Evolutionary conservation across 176 grass and related monocot species (phyloP).

Genomic region (Oryza brachyantha): DNA sequence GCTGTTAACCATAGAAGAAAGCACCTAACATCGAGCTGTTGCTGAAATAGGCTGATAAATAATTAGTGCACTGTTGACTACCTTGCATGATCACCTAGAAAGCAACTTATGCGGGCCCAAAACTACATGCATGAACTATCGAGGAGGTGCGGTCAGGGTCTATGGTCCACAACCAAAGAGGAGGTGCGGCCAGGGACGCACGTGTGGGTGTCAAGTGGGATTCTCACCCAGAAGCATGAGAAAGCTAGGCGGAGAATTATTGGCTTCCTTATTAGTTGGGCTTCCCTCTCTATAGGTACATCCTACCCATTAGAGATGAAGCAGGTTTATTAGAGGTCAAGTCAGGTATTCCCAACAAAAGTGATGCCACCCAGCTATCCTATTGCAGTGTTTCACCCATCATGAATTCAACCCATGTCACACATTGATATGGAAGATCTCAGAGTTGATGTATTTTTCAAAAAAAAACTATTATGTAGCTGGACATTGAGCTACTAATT

Average conservation of each 20-base stretch:
- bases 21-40: slow-evolving; percentile 2
- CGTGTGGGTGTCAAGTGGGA: background rate
- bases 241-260: background rate
- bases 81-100: background rate
- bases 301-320: background rate
- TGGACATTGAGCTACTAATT: slow-evolving; percentile 14
- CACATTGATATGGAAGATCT: background rate
- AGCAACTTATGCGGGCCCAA: background rate
- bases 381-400: background rate
- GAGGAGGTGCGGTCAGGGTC: background rate
- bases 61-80: background rate
- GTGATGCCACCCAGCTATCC: background rate
- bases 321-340: background rate
- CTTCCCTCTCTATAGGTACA: background rate
- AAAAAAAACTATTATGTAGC: slow-evolving; percentile 26
- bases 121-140: background rate
- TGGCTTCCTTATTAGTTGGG: background rate
- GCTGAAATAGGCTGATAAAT: background rate
- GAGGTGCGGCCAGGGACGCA: too few species aligned
- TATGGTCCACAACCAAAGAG: background rate
- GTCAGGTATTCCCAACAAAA: background rate
- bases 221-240: background rate
- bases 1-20: slow-evolving; percentile 4
- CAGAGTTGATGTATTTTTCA: slow-evolving; percentile 1
- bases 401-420: background rate